Evolutionary conservation across 345 rosid species (phyloP), one percentile per base, ranked within the genome.

Genomic region (Bruguiera gymnorhiza): DNA sequence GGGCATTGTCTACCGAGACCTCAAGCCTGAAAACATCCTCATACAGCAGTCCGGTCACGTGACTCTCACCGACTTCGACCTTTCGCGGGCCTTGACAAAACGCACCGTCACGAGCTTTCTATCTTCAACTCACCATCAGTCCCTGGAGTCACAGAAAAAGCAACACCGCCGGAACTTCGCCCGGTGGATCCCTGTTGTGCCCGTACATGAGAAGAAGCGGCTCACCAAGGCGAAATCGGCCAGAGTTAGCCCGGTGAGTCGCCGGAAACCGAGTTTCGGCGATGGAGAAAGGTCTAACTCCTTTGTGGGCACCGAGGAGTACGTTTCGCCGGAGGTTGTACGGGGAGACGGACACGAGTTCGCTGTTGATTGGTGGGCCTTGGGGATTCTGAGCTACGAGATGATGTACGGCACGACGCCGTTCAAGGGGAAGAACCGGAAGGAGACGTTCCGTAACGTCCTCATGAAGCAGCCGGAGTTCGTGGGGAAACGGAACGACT

Each of bases 281-380:
- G 68, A 80, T 60, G 96, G 87, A 10, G 94, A 88, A 31, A 84
- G 95, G 15, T 88, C 92, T 3, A 81, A 87, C 67, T 94, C 98
- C 29, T 94, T 94, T 54, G 96, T 94, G 18, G 98, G 98, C 7
- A 94, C 97, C 8, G 94, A 94, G 70, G 98, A 94, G 63, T 94
- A 94, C 82, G 90, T 91, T 0, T 85, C 98, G 18, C 98, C 97
- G 63, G 98, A 94, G 80, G 86, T 94, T 2, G 87, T 94, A 26
- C 80, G 85, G 15, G 95, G 97, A 0, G 88, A 86, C 1, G 98
- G 96, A 6, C 98, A 94, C 80, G 95, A 89, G 70, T 91, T 94
- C 83, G 84, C 95, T 60, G 98, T 94, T 10, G 98, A 94, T 70
- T 94, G 97, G 97, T 94, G 98, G 98, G 95, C 98, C 16, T 81